These are phyloP conservation scores for Earliella scabrosa DNA, from an alignment of 1,284 basidiomycete genomes.

Conservation along the genomic window DNA sequence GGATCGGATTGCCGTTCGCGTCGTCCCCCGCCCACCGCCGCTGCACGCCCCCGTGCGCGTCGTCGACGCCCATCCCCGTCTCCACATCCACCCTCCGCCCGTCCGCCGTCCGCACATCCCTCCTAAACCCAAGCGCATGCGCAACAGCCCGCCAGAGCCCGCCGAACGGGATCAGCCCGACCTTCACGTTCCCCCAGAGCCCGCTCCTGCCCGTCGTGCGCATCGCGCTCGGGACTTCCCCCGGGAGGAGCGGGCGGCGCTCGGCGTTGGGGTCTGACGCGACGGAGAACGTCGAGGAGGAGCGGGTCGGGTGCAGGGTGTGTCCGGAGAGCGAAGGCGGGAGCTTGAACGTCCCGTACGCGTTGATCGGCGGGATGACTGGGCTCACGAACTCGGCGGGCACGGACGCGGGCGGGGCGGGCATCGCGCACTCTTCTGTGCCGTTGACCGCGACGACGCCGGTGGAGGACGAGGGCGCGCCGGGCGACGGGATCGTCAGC, in stretches of 20 bases:
- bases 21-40: slow-evolving; percentile 33
- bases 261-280: slow-evolving; percentile 4
- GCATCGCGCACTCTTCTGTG: too few species aligned
- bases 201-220: slow-evolving; percentile 25
- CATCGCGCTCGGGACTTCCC: neutral
- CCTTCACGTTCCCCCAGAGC: neutral
- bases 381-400: slow-evolving; percentile 24
- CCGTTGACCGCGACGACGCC: too few species aligned
- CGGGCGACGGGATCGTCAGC: neutral
- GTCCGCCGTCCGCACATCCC: neutral
- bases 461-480: neutral
- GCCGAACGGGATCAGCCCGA: slow-evolving; percentile 33
- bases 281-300: slow-evolving; percentile 11
- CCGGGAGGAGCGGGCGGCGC: slow-evolving; percentile 31
- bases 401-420: neutral
- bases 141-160: too few species aligned
- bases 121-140: too few species aligned
- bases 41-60: slow-evolving; percentile 19
- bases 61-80: neutral
- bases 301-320: slow-evolving; percentile 8
- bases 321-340: neutral
- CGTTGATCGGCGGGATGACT: slow-evolving; percentile 49
- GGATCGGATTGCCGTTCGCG: neutral
- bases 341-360: slow-evolving; percentile 52
- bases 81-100: neutral